phyloP scores from a whole-genome alignment of 1,139 yeast species.

The Debaryomyces robertsiae region DNA sequence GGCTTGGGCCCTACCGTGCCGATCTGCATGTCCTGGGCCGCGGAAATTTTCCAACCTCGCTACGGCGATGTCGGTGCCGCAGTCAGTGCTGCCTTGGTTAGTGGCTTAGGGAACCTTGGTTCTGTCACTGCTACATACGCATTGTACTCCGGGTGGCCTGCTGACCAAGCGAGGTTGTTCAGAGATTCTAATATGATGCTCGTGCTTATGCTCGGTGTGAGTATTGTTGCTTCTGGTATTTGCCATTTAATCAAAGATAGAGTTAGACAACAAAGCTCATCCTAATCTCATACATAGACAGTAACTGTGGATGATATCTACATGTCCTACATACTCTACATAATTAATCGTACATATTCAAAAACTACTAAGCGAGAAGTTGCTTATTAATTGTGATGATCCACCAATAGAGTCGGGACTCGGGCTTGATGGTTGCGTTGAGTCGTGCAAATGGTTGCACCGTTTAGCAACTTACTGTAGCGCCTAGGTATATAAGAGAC shows the following conservation, averaged over 20 bases:
- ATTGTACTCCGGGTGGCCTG: conserved; percentile 85
- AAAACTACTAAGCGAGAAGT: too few species aligned
- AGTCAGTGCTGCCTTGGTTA: conserved; percentile 77
- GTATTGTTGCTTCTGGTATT: conserved; percentile 54
- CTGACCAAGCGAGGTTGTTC: conserved; percentile 61
- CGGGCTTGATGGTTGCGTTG: too few species aligned
- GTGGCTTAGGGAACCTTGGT: conserved; percentile 86
- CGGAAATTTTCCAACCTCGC: conserved; percentile 69
- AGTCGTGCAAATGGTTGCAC: too few species aligned
- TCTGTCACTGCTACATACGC: conserved; percentile 87
- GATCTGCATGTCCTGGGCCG: conserved; percentile 82
- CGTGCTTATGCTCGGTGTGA: conserved; percentile 72
- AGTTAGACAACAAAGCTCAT: conserved; percentile 18
- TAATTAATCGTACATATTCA: too few species aligned
- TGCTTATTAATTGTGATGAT: too few species aligned
- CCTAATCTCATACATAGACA: too few species aligned
- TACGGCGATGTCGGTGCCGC: conserved; percentile 89
- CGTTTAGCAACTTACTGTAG: too few species aligned
- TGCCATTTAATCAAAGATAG: conserved; percentile 35
- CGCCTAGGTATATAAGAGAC: too few species aligned
- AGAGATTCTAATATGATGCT: conserved; percentile 81
- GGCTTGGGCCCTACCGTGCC: conserved; percentile 93
- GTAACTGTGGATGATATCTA: too few species aligned
- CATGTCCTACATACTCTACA: too few species aligned
- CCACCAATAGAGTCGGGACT: too few species aligned